These are phyloP conservation scores for Silene conica DNA, from an alignment of 148 eudicot species.

Conservation along the genomic window DNA sequence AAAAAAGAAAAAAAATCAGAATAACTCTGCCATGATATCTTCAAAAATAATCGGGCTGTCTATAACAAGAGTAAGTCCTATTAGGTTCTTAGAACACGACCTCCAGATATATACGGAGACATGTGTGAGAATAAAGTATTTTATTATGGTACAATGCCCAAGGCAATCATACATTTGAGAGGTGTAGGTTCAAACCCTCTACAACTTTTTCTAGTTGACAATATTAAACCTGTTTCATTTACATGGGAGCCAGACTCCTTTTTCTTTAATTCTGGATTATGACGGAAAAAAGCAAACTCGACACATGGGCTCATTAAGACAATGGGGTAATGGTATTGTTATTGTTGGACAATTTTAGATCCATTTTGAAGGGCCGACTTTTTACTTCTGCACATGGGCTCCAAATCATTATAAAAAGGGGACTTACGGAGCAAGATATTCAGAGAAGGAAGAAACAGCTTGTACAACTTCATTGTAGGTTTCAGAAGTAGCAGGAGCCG, in stretches of 20 bases:
- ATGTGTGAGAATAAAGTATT: neutral
- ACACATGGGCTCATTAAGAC: no score
- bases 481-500: constrained; percentile 84
- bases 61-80: neutral
- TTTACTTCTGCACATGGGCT: neutral
- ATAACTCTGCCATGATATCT: neutral
- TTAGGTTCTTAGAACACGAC: no score
- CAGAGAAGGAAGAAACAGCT: constrained; percentile 88
- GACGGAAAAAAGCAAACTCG: no score
- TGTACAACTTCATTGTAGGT: constrained; percentile 77
- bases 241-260: no score
- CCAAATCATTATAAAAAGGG: neutral
- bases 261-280: no score
- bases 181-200: neutral
- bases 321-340: no score
- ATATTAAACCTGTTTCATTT: no score
- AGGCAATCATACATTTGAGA: neutral
- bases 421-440: constrained; percentile 93
- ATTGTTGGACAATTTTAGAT: no score
- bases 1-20: neutral
- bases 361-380: neutral
- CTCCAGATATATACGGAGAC: no score
- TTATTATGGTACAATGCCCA: neutral
- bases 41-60: neutral
- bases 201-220: neutral